These are phyloP conservation scores for Myxozyma neglecta DNA, from an alignment of 805 yeast species.

Conservation along the genomic window DNA sequence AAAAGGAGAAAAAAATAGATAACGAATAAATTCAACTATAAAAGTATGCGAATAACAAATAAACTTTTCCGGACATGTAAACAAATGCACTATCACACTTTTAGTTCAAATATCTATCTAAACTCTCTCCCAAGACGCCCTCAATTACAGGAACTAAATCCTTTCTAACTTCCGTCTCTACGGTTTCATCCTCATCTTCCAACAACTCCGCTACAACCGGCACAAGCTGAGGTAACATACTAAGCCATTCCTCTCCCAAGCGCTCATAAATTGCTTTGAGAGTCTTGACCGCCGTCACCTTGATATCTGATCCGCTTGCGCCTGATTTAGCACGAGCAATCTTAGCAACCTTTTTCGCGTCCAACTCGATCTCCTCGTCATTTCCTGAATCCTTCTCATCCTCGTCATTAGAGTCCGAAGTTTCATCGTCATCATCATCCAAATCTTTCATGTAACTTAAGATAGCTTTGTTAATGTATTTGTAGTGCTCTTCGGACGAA, in stretches of 20 bases:
- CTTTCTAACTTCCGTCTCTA: conserved; percentile 85
- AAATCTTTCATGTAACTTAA: conserved; percentile 67
- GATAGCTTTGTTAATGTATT: conserved; percentile 63
- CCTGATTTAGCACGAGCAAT: conserved; percentile 20
- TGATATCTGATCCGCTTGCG: conserved; percentile 36
- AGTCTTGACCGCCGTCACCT: conserved; percentile 76
- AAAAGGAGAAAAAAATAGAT: too few relatives aligned
- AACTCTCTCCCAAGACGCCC: conserved; percentile 88
- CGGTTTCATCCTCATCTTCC: conserved; percentile 93
- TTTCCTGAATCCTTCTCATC: background rate
- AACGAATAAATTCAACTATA: background rate
- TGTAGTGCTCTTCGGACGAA: conserved; percentile 60
- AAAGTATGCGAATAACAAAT: background rate
- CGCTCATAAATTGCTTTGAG: conserved; percentile 81
- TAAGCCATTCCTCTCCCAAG: conserved; percentile 93
- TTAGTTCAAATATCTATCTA: conserved; percentile 52
- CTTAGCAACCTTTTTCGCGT: conserved; percentile 18
- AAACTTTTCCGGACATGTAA: background rate
- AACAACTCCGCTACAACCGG: conserved; percentile 93
- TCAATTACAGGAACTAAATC: conserved; percentile 91
- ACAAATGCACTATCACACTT: background rate
- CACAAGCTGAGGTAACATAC: conserved; percentile 86
- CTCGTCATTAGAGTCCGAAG: conserved; percentile 9
- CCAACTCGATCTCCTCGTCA: conserved; percentile 8
- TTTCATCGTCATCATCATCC: conserved; percentile 50